These are phyloP conservation scores for Gnomoniopsis sp. DNA, from an alignment of 2,329 filamentous ascomycete genomes.

Conservation along the genomic window DNA sequence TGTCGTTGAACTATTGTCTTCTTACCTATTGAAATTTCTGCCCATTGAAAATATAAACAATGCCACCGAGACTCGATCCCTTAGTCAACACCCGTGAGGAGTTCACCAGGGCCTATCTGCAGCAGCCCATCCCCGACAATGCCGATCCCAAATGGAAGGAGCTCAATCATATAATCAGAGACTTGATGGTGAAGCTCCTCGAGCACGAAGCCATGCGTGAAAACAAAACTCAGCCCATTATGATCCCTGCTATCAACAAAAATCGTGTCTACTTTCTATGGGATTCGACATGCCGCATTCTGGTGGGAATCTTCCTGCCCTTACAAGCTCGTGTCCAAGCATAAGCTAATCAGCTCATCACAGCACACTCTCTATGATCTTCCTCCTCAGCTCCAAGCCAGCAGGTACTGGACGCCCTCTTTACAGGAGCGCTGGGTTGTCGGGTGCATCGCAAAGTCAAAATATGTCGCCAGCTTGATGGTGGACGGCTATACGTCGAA, in stretches of 20 bases:
- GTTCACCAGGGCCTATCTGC: not conserved
- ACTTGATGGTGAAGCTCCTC: not conserved
- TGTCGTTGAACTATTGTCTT: no score
- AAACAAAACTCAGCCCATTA: not conserved
- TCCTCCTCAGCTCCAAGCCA: not conserved
- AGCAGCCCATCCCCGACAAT: not conserved
- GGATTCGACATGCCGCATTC: not conserved
- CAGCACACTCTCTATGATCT: not conserved
- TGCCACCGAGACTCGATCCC: not conserved
- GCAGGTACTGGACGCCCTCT: not conserved
- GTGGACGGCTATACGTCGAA: not conserved
- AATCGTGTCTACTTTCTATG: slow-evolving; percentile 1
- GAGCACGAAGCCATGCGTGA: not conserved
- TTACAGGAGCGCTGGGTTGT: not conserved
- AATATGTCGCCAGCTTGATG: not conserved
- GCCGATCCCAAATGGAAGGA: not conserved
- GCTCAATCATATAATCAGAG: not conserved
- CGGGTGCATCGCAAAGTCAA: not conserved
- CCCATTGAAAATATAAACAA: no score
- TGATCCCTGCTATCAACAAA: not conserved
- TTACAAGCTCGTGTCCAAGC: no score
- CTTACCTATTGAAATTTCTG: no score
- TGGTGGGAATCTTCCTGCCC: not conserved
- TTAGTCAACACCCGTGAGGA: not conserved
- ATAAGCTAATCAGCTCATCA: not conserved